Base-by-base conservation (phyloP, 768 basidiomycete species). In the Phaeotremella skinneri region DNA sequence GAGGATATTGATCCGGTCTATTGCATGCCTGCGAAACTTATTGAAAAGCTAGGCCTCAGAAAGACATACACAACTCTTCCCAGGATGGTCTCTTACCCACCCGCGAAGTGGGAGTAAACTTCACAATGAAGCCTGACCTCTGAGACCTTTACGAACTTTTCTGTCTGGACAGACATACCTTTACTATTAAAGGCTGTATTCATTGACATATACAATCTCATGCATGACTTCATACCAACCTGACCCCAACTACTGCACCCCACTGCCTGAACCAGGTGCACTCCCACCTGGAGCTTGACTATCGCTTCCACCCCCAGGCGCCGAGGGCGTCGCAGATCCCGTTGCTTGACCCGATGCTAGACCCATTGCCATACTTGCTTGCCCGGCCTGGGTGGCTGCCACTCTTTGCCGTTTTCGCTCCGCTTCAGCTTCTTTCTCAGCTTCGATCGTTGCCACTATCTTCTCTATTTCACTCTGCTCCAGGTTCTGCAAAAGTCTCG, bases 401-500 rank as follows among this genome's bases (percentile, higher is more conserved):
- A 94, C 76, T 70, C 94, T 80, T 59, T 87, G 87, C 54, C 91
- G 85, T 79, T 97, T 98, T 78, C 89, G 83, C 78, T 98, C 96
- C 47, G 92, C 92, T 83, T 98, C 96, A 85, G 83, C 67, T 80
- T 98, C 96, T 81, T 98, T 99, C 81, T 99, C 96, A 63, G 86
- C 84, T 78, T 99, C 96, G 59, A 99, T 98, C 50, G 90, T 89
- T 49, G 85, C 79, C 5, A 98, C 96, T 58, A 98, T 92, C 0
- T 81, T 85, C 74, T 96, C 91, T 52, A 99, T 93, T 76, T 98
- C 89, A 0, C 85, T 63, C 7, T 91, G 81, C 34, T 88, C 90
- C 58, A 99, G 80, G 73, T 87, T 91, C 92, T 98, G 71, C 32
- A 52, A 3, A 9, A 13, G 30, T 59, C 55, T 41, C 25, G 43